phyloP scores from a whole-genome alignment of 257 asterid genomes.

The Gentiana straminea region DNA sequence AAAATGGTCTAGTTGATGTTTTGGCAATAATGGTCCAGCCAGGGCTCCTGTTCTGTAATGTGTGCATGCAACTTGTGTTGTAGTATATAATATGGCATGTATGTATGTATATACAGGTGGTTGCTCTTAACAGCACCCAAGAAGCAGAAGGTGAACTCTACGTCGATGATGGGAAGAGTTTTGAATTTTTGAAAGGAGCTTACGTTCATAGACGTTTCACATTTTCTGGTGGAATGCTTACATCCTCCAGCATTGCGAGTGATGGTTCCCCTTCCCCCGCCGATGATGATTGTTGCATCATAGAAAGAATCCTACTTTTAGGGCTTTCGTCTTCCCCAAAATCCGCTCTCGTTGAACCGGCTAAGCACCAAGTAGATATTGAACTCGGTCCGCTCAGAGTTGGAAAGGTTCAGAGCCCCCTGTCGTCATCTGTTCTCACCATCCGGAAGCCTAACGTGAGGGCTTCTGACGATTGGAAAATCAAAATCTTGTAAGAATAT shows the following conservation, averaged over 20 bases:
- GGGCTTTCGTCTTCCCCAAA: conserved; percentile 49
- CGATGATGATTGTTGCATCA: conserved; percentile 25
- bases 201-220: conserved; percentile 65
- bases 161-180: conserved; percentile 90
- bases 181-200: conserved; percentile 56
- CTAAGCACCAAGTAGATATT: conserved; percentile 35
- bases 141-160: conserved; percentile 94
- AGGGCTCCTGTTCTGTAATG: background rate
- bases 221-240: conserved; percentile 47
- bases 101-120: conserved; percentile 37
- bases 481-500: conserved; percentile 38
- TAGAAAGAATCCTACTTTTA: conserved; percentile 67
- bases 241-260: conserved; percentile 36
- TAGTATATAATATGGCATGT: too few species aligned
- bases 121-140: conserved; percentile 73
- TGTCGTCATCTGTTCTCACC: conserved; percentile 24
- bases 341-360: conserved; percentile 53
- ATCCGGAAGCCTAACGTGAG: conserved; percentile 73
- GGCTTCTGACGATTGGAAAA: conserved; percentile 61
- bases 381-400: conserved; percentile 58
- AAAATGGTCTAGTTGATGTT: too few species aligned
- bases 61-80: background rate
- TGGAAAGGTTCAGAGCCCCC: conserved; percentile 27
- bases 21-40: too few species aligned
- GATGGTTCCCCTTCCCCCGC: conserved; percentile 6